These are phyloP conservation scores for Cyclanthera cordifolia DNA, from an alignment of 306 rosid genomes.

Conservation along the genomic window DNA sequence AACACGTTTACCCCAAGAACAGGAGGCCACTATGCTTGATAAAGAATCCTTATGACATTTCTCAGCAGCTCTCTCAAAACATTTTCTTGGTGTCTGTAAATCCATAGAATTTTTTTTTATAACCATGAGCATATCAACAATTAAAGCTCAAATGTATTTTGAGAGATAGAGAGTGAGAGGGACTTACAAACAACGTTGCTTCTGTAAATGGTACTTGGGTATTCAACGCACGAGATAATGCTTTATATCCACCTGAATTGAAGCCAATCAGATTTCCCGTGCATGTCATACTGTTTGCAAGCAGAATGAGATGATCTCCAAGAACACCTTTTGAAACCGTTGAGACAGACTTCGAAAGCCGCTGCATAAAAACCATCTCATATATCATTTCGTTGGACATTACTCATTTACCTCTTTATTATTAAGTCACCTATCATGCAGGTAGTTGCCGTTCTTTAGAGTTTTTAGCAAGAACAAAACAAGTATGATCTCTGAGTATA, in stretches of 20 bases:
- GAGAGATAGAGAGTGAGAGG: conserved; percentile 8
- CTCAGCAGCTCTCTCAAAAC: conserved; percentile 91
- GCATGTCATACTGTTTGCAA: conserved; percentile 88
- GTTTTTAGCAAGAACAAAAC: background rate
- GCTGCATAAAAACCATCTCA: conserved; percentile 32
- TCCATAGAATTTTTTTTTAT: conserved; percentile 14
- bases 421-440: background rate
- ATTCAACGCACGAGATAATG: conserved; percentile 53
- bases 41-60: conserved; percentile 68
- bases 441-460: background rate
- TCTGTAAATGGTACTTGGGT: conserved; percentile 89
- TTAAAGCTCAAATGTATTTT: background rate
- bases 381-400: background rate
- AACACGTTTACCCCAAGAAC: conserved; percentile 92
- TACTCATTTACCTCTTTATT: background rate
- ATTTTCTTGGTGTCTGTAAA: conserved; percentile 70
- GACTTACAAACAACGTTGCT: conserved; percentile 80
- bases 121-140: conserved; percentile 11
- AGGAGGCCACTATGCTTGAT: conserved; percentile 78
- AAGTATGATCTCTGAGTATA: background rate
- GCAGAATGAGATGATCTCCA: conserved; percentile 76
- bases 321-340: conserved; percentile 95
- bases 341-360: conserved; percentile 62
- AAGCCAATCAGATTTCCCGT: conserved; percentile 81
- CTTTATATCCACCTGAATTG: conserved; percentile 80